Evolutionary conservation across 2,329 filamentous ascomycete species (phyloP).

Genomic region (Hypoxylon rubiginosum): DNA sequence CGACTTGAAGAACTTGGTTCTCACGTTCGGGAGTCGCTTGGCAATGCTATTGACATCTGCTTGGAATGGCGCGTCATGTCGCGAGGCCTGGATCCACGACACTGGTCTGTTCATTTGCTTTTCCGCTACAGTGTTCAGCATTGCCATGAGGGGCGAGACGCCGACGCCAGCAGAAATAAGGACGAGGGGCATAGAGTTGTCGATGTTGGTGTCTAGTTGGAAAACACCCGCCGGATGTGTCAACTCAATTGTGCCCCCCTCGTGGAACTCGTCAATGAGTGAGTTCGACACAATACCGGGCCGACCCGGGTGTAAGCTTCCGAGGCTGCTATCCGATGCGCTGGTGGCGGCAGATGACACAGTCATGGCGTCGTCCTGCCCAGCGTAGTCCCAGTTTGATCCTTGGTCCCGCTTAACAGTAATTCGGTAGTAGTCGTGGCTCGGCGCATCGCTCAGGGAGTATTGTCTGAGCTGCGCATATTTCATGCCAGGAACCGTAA

Average conservation of each 20-base stretch:
- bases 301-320: slow-evolving; percentile 45
- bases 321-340: slow-evolving; percentile 51
- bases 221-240: slow-evolving; percentile 77
- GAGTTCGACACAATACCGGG: slow-evolving; percentile 78
- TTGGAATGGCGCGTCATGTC: slow-evolving; percentile 66
- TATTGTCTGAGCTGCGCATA: slow-evolving; percentile 78
- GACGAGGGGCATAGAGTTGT: slow-evolving; percentile 64
- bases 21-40: slow-evolving; percentile 53
- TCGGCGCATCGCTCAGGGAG: slow-evolving; percentile 76
- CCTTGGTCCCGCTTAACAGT: slow-evolving; percentile 77
- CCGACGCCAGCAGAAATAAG: slow-evolving; percentile 74
- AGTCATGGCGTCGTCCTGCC: slow-evolving; percentile 42
- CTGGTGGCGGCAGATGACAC: slow-evolving; percentile 52
- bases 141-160: slow-evolving; percentile 71
- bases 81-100: slow-evolving; percentile 72
- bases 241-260: slow-evolving; percentile 73
- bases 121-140: slow-evolving; percentile 67
- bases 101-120: slow-evolving; percentile 62
- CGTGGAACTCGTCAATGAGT: slow-evolving; percentile 71
- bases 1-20: slow-evolving; percentile 65
- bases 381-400: slow-evolving; percentile 52
- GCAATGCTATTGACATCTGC: slow-evolving; percentile 63
- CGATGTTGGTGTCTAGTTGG: slow-evolving; percentile 62
- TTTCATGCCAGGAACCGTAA: slow-evolving; percentile 68
- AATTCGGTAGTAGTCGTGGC: slow-evolving; percentile 74